Conservation (phyloP, 371 early-diverging fungal genomes). For the Nematocida parisii region DNA sequence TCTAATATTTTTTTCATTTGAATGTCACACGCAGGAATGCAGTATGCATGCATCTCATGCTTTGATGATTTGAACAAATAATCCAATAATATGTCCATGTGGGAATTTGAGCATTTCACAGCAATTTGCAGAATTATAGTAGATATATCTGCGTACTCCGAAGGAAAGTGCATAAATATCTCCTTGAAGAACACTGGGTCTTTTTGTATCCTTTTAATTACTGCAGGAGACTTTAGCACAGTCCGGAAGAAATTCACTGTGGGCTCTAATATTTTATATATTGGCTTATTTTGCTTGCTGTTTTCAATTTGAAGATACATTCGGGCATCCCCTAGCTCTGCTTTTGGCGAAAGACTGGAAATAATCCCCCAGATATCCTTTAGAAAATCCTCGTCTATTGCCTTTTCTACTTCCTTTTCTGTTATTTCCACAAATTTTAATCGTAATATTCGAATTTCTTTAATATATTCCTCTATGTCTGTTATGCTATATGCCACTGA, state of each 20-base stretch:
- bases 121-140: slow-evolving; percentile 8
- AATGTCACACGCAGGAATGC: slow-evolving; percentile 17
- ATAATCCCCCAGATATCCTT: slow-evolving; percentile 27
- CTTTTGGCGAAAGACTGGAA: slow-evolving; percentile 9
- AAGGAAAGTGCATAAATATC: slow-evolving; percentile 32
- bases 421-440: slow-evolving; percentile 4
- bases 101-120: not conserved
- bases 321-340: not conserved
- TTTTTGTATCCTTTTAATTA: slow-evolving; percentile 17
- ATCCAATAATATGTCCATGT: slow-evolving; percentile 2
- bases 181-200: not conserved
- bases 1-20: slow-evolving; percentile 33
- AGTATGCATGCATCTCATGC: slow-evolving; percentile 19
- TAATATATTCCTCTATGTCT: slow-evolving; percentile 30
- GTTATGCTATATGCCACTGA: slow-evolving; percentile 13
- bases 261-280: slow-evolving; percentile 47
- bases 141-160: slow-evolving; percentile 28
- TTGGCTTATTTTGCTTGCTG: slow-evolving; percentile 46
- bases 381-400: not conserved
- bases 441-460: not conserved
- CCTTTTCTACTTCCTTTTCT: slow-evolving; percentile 8
- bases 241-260: slow-evolving; percentile 23
- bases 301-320: slow-evolving; percentile 21
- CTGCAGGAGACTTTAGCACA: slow-evolving; percentile 37
- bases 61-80: slow-evolving; percentile 3